A percentile compares a stretch with the other conserved stretches of the same genome.
Evolutionary conservation across 768 basidiomycete species (phyloP).

Genomic region (Symmetrospora coprosmae): DNA sequence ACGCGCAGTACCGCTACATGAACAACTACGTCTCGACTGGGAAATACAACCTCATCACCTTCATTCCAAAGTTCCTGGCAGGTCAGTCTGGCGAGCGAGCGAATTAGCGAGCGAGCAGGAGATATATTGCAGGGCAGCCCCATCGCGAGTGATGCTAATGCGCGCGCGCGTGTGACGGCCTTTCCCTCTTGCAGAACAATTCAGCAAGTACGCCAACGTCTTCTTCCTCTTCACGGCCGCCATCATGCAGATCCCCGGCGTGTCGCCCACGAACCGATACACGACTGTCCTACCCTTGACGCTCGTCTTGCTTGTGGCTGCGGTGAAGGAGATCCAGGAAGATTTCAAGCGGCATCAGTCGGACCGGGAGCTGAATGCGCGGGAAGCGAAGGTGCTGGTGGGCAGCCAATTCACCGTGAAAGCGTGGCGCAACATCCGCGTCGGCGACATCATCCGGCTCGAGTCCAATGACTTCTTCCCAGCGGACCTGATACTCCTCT

Average conservation of each 20-base stretch:
- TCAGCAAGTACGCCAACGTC: slow-evolving; percentile 71
- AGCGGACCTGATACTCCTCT: slow-evolving; percentile 75
- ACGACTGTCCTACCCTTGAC: slow-evolving; percentile 87
- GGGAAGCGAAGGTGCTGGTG: slow-evolving; percentile 60
- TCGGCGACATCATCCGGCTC: slow-evolving; percentile 82
- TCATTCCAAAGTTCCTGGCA: slow-evolving; percentile 79
- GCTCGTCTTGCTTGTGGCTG: slow-evolving; percentile 77
- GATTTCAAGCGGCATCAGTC: slow-evolving; percentile 96
- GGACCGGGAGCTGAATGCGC: slow-evolving; percentile 77
- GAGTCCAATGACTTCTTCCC: slow-evolving; percentile 90
- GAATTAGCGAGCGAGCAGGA: neutral
- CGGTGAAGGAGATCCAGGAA: slow-evolving; percentile 89
- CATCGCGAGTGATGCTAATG: neutral
- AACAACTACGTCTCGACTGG: slow-evolving; percentile 82
- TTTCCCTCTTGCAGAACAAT: slow-evolving; percentile 28
- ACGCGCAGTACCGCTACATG: slow-evolving; percentile 50
- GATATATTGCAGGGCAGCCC: neutral
- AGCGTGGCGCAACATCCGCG: slow-evolving; percentile 76
- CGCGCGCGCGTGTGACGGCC: too few species aligned
- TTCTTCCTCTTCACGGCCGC: slow-evolving; percentile 96
- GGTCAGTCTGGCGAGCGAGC: slow-evolving; percentile 45
- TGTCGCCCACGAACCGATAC: slow-evolving; percentile 87
- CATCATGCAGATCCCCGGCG: slow-evolving; percentile 95
- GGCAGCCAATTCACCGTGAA: slow-evolving; percentile 51
- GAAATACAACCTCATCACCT: slow-evolving; percentile 80